These are phyloP conservation scores for Phaeosphaeria sp. DNA, from an alignment of 2,329 filamentous ascomycete genomes.

Conservation along the genomic window DNA sequence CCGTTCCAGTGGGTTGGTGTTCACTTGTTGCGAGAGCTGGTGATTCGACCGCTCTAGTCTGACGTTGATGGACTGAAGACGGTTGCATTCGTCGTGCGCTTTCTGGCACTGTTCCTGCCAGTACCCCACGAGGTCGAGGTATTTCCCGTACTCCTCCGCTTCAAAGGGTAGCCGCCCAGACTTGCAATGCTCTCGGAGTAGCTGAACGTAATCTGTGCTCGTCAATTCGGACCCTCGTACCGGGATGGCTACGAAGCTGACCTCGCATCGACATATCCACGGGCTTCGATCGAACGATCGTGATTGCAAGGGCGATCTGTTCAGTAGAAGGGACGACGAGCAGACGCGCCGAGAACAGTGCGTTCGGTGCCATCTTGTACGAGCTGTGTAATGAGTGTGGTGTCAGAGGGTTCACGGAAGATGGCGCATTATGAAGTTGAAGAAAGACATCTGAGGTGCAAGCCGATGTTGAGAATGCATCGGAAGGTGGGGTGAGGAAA, in stretches of 20 bases:
- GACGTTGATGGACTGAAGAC: slow-evolving; percentile 28
- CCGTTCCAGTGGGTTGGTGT: not conserved
- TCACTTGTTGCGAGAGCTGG: slow-evolving; percentile 13
- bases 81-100: slow-evolving; percentile 29
- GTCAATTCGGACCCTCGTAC: slow-evolving; percentile 5
- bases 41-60: slow-evolving; percentile 40
- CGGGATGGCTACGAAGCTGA: slow-evolving; percentile 7
- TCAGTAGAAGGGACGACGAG: slow-evolving; percentile 24
- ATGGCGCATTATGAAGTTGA: not conserved
- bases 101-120: slow-evolving; percentile 43
- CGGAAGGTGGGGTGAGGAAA: not conserved
- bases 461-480: not conserved
- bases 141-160: slow-evolving; percentile 31
- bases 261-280: slow-evolving; percentile 39
- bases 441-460: not conserved
- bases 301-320: slow-evolving; percentile 44
- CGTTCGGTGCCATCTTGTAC: slow-evolving; percentile 12
- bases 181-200: slow-evolving; percentile 46
- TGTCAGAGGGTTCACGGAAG: not conserved
- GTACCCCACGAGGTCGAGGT: slow-evolving; percentile 51
- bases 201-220: slow-evolving; percentile 36
- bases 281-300: slow-evolving; percentile 50
- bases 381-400: not conserved
- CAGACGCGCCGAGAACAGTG: not conserved
- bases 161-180: slow-evolving; percentile 24